Conservation (phyloP, 1,284 basidiomycete genomes). For the Pyrrhoderma lamaoense region DNA sequence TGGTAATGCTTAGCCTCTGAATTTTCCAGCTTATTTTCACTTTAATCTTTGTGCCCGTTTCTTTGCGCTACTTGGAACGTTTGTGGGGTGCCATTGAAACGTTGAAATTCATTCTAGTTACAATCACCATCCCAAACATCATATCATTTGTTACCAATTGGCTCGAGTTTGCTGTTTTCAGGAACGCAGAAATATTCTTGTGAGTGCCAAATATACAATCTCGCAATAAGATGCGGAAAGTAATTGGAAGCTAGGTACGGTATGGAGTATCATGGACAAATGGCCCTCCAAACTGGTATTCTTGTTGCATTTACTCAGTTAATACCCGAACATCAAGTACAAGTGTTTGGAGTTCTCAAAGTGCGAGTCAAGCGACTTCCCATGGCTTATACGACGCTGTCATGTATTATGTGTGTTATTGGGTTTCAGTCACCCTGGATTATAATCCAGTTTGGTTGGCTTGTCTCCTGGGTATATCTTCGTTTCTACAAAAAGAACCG, state of each 20-base stretch:
- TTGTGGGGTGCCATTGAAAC: constrained; percentile 89
- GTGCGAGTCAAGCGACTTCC: constrained; percentile 90
- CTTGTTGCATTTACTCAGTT: constrained; percentile 93
- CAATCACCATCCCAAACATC: constrained; percentile 77
- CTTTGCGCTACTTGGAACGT: constrained; percentile 85
- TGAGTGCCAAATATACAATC: constrained; percentile 33
- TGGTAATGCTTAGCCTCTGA: background rate
- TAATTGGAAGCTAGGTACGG: constrained; percentile 77
- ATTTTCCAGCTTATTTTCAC: constrained; percentile 64
- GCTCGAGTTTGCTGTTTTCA: constrained; percentile 66
- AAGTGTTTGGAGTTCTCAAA: constrained; percentile 81
- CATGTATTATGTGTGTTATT: constrained; percentile 81
- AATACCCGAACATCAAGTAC: constrained; percentile 96
- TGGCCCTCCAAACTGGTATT: constrained; percentile 84
- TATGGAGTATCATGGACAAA: constrained; percentile 86
- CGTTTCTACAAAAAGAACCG: constrained; percentile 90
- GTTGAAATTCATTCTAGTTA: constrained; percentile 77
- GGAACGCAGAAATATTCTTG: constrained; percentile 67
- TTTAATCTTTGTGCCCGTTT: constrained; percentile 72
- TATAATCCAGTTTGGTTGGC: constrained; percentile 97
- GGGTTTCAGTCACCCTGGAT: constrained; percentile 94
- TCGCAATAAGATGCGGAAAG: background rate
- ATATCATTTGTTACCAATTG: constrained; percentile 81
- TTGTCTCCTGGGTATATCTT: constrained; percentile 90
- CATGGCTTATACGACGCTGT: constrained; percentile 89